These are phyloP conservation scores for Phytophthora aleatoria DNA, from an alignment of 352 stramenopile species.

Conservation along the genomic window DNA sequence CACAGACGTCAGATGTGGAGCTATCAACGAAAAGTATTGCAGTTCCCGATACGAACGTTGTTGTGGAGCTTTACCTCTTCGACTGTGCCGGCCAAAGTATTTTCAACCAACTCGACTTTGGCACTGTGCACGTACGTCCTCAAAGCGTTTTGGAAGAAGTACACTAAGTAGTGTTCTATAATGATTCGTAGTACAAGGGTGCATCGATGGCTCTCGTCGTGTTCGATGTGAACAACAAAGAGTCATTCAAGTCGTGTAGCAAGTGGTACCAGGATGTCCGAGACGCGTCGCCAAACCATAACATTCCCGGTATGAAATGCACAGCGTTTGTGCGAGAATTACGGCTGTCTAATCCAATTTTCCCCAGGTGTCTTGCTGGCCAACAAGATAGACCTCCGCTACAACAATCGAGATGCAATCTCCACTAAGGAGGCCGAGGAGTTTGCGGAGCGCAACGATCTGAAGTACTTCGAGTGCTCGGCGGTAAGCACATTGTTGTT, in stretches of 20 bases:
- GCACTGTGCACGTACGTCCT: slow-evolving; percentile 65
- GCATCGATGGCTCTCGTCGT: slow-evolving; percentile 79
- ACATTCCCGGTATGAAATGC: slow-evolving; percentile 57
- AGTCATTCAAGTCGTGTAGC: slow-evolving; percentile 83
- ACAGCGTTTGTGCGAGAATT: not conserved
- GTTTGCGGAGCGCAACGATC: slow-evolving; percentile 71
- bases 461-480: slow-evolving; percentile 87
- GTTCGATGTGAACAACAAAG: slow-evolving; percentile 88
- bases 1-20: slow-evolving; percentile 89
- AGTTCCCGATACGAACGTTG: slow-evolving; percentile 88
- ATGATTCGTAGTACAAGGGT: slow-evolving; percentile 59
- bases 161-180: no score
- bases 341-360: not conserved
- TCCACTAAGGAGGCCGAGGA: slow-evolving; percentile 72
- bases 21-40: slow-evolving; percentile 90
- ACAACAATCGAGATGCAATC: slow-evolving; percentile 80
- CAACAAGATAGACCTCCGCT: slow-evolving; percentile 81
- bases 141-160: not conserved
- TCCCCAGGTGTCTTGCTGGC: slow-evolving; percentile 63
- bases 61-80: slow-evolving; percentile 94
- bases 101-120: slow-evolving; percentile 94
- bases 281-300: slow-evolving; percentile 73
- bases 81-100: slow-evolving; percentile 93
- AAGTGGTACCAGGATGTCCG: slow-evolving; percentile 87
- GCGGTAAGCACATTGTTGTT: slow-evolving; percentile 38